A percentile compares a stretch with the other conserved stretches of the same genome.
These are phyloP conservation scores for Neurospora sp. DNA, from an alignment of 495 filamentous ascomycete genomes.

Conservation along the genomic window DNA sequence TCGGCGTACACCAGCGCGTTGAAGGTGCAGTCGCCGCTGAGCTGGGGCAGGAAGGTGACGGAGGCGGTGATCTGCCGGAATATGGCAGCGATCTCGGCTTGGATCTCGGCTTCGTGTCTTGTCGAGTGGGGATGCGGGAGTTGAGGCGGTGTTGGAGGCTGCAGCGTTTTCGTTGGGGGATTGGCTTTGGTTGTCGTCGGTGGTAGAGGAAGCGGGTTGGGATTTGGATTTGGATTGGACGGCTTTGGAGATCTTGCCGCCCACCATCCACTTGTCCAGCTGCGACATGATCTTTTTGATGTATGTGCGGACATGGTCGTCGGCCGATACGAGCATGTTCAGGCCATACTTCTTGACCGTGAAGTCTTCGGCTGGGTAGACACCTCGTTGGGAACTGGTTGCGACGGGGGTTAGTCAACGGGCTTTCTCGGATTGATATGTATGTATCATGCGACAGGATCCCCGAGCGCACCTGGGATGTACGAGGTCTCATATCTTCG, in stretches of 20 bases:
- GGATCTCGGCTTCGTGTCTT: slow-evolving; percentile 89
- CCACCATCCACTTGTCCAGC: slow-evolving; percentile 91
- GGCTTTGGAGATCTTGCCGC: slow-evolving; percentile 85
- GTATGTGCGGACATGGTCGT: slow-evolving; percentile 97
- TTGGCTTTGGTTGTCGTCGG: slow-evolving; percentile 3
- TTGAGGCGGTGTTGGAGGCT: slow-evolving; percentile 35
- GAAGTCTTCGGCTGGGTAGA: slow-evolving; percentile 97
- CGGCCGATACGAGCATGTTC: slow-evolving; percentile 93
- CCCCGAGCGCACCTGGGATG: no score
- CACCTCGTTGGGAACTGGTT: slow-evolving; percentile 78
- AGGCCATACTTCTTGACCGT: slow-evolving; percentile 99
- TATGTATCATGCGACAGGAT: no score
- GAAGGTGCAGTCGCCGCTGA: slow-evolving; percentile 91
- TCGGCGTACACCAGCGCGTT: slow-evolving; percentile 98
- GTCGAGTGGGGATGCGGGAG: slow-evolving; percentile 40
- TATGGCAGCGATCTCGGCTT: slow-evolving; percentile 86
- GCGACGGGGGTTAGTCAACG: not conserved
- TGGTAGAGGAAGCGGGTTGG: slow-evolving; percentile 25
- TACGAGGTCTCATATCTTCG: no score
- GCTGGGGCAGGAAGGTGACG: slow-evolving; percentile 89
- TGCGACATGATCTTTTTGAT: slow-evolving; percentile 98
- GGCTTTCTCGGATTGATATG: no score
- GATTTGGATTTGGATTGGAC: slow-evolving; percentile 34
- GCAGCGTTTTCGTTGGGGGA: not conserved
- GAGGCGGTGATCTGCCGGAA: slow-evolving; percentile 98